Evolutionary conservation across 108 stramenopile species (phyloP).

Genomic region (Halocafeteria seosinensis): DNA sequence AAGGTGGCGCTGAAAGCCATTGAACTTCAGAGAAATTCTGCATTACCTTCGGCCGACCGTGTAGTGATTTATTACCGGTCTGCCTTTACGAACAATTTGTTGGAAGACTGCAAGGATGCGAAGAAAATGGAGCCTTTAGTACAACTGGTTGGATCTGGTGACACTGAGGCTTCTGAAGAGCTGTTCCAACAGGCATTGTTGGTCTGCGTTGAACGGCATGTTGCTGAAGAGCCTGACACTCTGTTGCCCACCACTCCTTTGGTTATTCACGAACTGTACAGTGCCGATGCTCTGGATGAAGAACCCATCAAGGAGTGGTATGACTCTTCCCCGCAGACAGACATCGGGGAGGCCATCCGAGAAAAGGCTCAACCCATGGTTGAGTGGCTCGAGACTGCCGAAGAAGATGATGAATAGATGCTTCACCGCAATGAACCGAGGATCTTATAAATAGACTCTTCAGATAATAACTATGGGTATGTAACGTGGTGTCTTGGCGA

Average conservation of each 20-base stretch:
- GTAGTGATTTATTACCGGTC: background rate
- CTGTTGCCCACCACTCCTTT: conserved; percentile 56
- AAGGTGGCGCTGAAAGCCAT: background rate
- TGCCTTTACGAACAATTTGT: background rate
- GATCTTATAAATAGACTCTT: too few species aligned
- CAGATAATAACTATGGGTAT: too few species aligned
- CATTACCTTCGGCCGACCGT: background rate
- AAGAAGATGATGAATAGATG: conserved; percentile 8
- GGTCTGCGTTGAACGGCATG: conserved; percentile 3
- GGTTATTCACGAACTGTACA: conserved; percentile 67
- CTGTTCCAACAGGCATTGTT: background rate
- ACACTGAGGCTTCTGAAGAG: background rate
- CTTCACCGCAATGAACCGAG: too few species aligned
- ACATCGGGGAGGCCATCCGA: conserved; percentile 3
- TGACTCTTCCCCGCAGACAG: conserved; percentile 16
- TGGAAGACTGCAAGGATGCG: background rate
- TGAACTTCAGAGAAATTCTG: background rate
- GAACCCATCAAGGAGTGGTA: conserved; percentile 67
- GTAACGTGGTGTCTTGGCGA: too few species aligned
- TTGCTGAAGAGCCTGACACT: conserved; percentile 5
- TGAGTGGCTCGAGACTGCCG: conserved; percentile 8
- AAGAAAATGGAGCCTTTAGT: background rate
- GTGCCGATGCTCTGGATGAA: conserved; percentile 65
- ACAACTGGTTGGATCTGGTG: background rate
- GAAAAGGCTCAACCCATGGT: conserved; percentile 8